Evolutionary conservation across 139 green algal genomes (phyloP).

Genomic region (Edaphochlamys debaryana): DNA sequence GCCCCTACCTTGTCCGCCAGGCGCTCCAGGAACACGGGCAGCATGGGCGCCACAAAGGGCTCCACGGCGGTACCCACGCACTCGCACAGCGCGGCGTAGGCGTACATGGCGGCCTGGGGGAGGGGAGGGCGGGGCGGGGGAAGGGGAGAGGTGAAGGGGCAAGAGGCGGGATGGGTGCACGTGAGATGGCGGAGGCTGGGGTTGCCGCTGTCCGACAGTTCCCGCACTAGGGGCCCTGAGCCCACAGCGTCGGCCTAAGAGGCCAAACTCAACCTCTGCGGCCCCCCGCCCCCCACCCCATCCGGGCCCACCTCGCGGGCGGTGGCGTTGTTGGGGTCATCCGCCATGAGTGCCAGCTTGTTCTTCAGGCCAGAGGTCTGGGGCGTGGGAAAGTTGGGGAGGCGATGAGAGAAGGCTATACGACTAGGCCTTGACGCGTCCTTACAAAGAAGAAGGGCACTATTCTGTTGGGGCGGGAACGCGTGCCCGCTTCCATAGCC

Average conservation of each 20-base stretch:
- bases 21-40: conserved; percentile 71
- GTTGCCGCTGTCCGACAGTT: background rate
- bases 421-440: background rate
- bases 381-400: background rate
- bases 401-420: background rate
- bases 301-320: conserved; percentile 27
- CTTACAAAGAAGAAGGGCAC: background rate
- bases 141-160: too few species aligned
- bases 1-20: conserved; percentile 73
- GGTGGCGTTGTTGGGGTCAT: conserved; percentile 25
- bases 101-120: conserved; percentile 52
- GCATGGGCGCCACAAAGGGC: conserved; percentile 74
- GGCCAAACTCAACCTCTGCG: too few species aligned
- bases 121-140: too few species aligned
- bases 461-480: too few species aligned
- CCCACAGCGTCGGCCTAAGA: too few species aligned
- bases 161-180: background rate
- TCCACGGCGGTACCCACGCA: conserved; percentile 58
- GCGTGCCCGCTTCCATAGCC: too few species aligned
- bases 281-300: too few species aligned
- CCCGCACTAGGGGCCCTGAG: too few species aligned
- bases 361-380: conserved; percentile 25
- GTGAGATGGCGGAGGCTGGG: background rate
- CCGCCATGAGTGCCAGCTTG: conserved; percentile 23
- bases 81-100: conserved; percentile 53